A percentile compares a stretch with the other conserved stretches of the same genome.
Conservation (phyloP, 768 basidiomycete species). For the Lactifluus rugatus region DNA sequence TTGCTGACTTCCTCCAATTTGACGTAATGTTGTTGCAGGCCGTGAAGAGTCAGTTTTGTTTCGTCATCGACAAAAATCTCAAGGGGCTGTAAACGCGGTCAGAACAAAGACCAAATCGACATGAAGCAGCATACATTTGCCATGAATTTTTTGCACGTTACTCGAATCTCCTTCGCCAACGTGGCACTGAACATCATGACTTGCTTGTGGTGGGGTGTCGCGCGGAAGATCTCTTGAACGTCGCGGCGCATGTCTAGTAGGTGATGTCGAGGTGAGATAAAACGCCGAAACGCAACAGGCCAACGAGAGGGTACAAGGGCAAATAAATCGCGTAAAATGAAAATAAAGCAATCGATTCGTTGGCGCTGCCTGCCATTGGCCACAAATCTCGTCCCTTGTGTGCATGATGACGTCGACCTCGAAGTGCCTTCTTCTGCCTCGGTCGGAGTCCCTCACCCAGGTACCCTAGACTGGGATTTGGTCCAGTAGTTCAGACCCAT, state of each 20-base stretch:
- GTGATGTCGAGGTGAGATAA: conserved; percentile 60
- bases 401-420: conserved; percentile 13
- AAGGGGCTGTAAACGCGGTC: conserved; percentile 55
- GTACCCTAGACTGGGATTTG: conserved; percentile 8
- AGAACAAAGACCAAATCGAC: neutral
- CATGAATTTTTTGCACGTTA: conserved; percentile 99
- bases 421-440: conserved; percentile 13
- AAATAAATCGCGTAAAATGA: conserved; percentile 30
- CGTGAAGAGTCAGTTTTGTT: conserved; percentile 95
- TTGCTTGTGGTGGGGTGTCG: conserved; percentile 99
- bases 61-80: conserved; percentile 99
- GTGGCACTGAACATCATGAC: conserved; percentile 99
- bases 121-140: conserved; percentile 61
- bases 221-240: conserved; percentile 99
- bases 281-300: conserved; percentile 38
- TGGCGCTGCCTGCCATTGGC: conserved; percentile 11
- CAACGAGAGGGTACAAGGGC: conserved; percentile 44
- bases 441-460: conserved; percentile 6
- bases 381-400: conserved; percentile 7
- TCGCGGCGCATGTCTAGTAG: conserved; percentile 99
- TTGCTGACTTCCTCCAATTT: conserved; percentile 92
- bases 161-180: conserved; percentile 89
- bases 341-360: conserved; percentile 15
- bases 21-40: conserved; percentile 97
- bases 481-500: conserved; percentile 16